Evolutionary conservation across 495 filamentous ascomycete species (phyloP), one percentile per base, ranked within the genome.

Genomic region (Talaromyces proteolyticus): DNA sequence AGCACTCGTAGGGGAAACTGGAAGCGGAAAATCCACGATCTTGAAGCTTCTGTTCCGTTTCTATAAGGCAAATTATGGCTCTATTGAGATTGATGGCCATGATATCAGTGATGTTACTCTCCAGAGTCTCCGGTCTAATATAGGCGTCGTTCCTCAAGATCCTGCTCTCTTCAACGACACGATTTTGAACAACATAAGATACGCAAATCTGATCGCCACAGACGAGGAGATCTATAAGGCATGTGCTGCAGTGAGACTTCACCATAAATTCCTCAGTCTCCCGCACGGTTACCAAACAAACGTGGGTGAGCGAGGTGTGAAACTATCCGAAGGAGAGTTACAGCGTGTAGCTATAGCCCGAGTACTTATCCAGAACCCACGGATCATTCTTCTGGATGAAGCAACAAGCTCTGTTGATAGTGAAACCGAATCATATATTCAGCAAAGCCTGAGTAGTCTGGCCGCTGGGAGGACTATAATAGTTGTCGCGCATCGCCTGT

Each of bases 311-410:
- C 86, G 92, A 39, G 93, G 93, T 12, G 94, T 95, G 64, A 67
- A 96, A 37, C 75, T 98, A 34, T 91, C 86, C 49, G 93, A 93
- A 65, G 93, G 93, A 19, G 93, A 98, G 68, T 96, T 96, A 63
- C 93, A 98, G 63, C 88, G 93, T 52, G 93, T 96, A 61, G 81
- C 82, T 3, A 87, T 87, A 66, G 92, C 93, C 6, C 81, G 93
- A 55, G 92, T 91, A 18, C 82, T 98, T 47, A 88, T 97, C 26
- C 88, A 84, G 39, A 85, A 98, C 62, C 93, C 93, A 14, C 93
- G 92, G 71, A 89, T 98, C 58, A 75, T 98, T 1, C 72, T 98
- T 2, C 81, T 98, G n/a, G 93, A 98, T 58, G 93, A 98, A 66
- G 93, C 93, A 21, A 98, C 93, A 2, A 89, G 85, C 25, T 89